Percentiles rank a stretch among this genome's conserved stretches.
Evolutionary conservation across 2,329 filamentous ascomycete species (phyloP).

Genomic region (Sarocladium brachiariae): DNA sequence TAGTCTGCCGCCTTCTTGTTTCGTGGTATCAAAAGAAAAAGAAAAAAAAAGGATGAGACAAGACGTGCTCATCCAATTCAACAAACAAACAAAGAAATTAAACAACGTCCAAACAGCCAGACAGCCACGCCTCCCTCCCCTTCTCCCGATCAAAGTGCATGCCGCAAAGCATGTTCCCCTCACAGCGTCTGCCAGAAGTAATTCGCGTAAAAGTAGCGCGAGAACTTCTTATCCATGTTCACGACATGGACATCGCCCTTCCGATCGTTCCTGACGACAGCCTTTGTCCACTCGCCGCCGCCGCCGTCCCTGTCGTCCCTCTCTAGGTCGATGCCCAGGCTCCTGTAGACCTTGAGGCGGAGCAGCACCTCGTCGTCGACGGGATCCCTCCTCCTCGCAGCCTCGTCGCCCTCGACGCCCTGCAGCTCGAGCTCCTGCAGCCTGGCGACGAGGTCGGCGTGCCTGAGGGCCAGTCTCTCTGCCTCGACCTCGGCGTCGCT

Average conservation of each 20-base stretch:
- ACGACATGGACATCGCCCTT: slow-evolving; percentile 93
- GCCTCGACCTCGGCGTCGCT: slow-evolving; percentile 88
- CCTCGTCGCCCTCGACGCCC: slow-evolving; percentile 64
- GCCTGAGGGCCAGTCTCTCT: slow-evolving; percentile 77
- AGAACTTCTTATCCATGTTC: slow-evolving; percentile 89
- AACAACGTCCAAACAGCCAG: too few species aligned
- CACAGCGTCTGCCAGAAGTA: slow-evolving; percentile 90
- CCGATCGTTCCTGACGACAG: slow-evolving; percentile 74
- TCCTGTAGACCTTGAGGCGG: slow-evolving; percentile 84
- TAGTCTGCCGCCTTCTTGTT: not conserved
- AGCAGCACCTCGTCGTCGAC: slow-evolving; percentile 62
- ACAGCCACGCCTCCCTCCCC: too few species aligned
- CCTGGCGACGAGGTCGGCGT: slow-evolving; percentile 66
- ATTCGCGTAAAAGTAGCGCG: slow-evolving; percentile 85
- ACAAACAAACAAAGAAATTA: not conserved
- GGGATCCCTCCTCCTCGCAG: slow-evolving; percentile 29
- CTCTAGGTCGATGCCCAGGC: slow-evolving; percentile 84
- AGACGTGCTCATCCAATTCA: not conserved
- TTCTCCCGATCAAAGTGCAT: too few species aligned
- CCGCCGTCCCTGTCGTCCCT: slow-evolving; percentile 62
- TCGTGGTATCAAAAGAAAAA: slow-evolving; percentile 13
- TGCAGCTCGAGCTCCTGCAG: slow-evolving; percentile 81
- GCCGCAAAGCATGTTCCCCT: slow-evolving; percentile 9
- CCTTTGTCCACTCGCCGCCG: slow-evolving; percentile 74
- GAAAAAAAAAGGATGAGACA: slow-evolving; percentile 17